Evolutionary conservation across 2,329 filamentous ascomycete species (phyloP).

Genomic region (Pyrenochaeta sp.): DNA sequence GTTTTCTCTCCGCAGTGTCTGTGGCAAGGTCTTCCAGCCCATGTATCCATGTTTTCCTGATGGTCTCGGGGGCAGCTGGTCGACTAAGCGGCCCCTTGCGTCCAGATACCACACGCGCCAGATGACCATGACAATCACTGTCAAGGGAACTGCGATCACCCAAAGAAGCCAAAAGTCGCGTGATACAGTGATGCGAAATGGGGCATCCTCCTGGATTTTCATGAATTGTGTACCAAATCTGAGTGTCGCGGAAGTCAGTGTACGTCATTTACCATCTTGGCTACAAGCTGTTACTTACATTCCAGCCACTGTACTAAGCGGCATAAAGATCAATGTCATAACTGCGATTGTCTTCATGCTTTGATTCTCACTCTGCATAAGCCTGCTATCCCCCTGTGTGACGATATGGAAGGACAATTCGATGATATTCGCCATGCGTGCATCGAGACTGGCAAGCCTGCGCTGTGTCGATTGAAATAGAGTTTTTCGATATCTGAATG

Average conservation of each 20-base stretch:
- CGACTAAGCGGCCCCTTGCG: slow-evolving; percentile 19
- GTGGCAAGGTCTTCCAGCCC: slow-evolving; percentile 23
- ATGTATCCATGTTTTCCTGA: slow-evolving; percentile 18
- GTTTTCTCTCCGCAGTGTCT: not conserved
- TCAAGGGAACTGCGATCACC: slow-evolving; percentile 36
- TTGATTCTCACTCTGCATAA: slow-evolving; percentile 49
- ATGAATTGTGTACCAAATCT: slow-evolving; percentile 44
- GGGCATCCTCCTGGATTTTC: slow-evolving; percentile 25
- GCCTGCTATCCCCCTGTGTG: slow-evolving; percentile 48
- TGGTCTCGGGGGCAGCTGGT: slow-evolving; percentile 7
- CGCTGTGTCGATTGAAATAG: slow-evolving; percentile 47
- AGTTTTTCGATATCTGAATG: slow-evolving; percentile 40
- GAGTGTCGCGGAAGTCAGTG: not conserved
- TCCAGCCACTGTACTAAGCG: slow-evolving; percentile 24
- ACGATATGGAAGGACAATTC: slow-evolving; percentile 53
- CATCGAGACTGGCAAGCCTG: slow-evolving; percentile 45
- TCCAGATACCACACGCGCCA: slow-evolving; percentile 37
- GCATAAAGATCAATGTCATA: slow-evolving; percentile 55
- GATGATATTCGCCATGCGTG: slow-evolving; percentile 50
- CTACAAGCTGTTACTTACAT: too few species aligned
- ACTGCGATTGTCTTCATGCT: slow-evolving; percentile 59
- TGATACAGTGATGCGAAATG: slow-evolving; percentile 32
- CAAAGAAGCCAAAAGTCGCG: slow-evolving; percentile 43
- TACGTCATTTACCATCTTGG: not conserved
- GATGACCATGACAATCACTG: slow-evolving; percentile 23